Conservation (phyloP, 139 green algal species). For the Coelastrella sp. region DNA sequence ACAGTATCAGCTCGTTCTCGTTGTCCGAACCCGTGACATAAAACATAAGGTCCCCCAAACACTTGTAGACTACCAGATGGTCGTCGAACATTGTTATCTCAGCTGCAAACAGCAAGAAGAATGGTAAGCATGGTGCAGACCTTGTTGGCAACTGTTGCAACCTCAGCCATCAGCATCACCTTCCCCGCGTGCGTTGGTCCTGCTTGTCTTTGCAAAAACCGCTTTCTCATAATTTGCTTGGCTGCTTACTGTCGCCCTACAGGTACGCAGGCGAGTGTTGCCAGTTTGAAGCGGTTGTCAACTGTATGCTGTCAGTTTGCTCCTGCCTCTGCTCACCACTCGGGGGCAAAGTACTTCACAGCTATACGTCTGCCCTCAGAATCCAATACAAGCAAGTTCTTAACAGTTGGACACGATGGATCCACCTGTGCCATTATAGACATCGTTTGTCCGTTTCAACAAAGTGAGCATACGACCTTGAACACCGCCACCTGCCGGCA, state of each 20-base stretch:
- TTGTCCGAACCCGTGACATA: slow-evolving; percentile 92
- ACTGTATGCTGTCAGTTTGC: too few relatives aligned
- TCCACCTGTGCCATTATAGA: slow-evolving; percentile 52
- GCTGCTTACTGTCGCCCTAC: slow-evolving; percentile 80
- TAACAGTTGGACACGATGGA: slow-evolving; percentile 83
- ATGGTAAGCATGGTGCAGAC: too few relatives aligned
- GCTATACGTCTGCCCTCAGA: slow-evolving; percentile 97
- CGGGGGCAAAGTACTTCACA: slow-evolving; percentile 96
- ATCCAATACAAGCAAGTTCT: slow-evolving; percentile 95
- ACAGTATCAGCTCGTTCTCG: slow-evolving; percentile 98
- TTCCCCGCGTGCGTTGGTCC: slow-evolving; percentile 94
- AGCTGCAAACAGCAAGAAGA: too few relatives aligned
- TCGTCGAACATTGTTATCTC: slow-evolving; percentile 98
- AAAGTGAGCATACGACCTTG: too few relatives aligned
- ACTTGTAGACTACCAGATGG: slow-evolving; percentile 97
- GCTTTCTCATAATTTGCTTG: slow-evolving; percentile 96
- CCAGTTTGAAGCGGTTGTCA: too few relatives aligned
- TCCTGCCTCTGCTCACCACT: slow-evolving; percentile 79
- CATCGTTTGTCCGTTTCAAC: not conserved
- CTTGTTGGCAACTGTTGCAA: not conserved
- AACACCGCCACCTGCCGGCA: too few relatives aligned
- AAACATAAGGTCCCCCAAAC: slow-evolving; percentile 96
- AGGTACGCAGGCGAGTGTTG: too few relatives aligned
- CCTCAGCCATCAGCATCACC: slow-evolving; percentile 62
- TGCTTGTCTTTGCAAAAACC: slow-evolving; percentile 92